A percentile compares a stretch with the other conserved stretches of the same genome.
Evolutionary conservation across 2,329 filamentous ascomycete genomes (phyloP).

Genomic region (Lizonia empirigonia): DNA sequence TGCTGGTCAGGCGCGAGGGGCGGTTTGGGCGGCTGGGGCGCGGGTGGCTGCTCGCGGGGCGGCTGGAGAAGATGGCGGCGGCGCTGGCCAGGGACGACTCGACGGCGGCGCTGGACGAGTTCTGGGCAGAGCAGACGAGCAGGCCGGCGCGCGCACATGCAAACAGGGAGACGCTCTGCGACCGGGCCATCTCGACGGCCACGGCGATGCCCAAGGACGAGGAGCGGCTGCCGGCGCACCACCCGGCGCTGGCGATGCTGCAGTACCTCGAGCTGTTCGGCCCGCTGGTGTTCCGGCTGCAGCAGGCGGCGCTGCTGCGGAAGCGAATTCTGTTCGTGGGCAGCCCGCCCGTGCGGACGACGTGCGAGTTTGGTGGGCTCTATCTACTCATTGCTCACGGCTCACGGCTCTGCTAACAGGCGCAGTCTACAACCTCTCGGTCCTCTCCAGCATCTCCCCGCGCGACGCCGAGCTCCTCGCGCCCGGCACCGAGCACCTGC

Average conservation of each 20-base stretch:
- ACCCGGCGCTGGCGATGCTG: slow-evolving; percentile 84
- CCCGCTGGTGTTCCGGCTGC: slow-evolving; percentile 87
- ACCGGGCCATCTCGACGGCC: slow-evolving; percentile 52
- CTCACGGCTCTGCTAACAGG: slow-evolving; percentile 4
- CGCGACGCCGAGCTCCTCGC: slow-evolving; percentile 74
- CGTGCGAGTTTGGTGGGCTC: slow-evolving; percentile 82
- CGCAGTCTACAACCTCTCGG: slow-evolving; percentile 89
- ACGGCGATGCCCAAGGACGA: slow-evolving; percentile 52
- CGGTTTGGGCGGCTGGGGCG: slow-evolving; percentile 79
- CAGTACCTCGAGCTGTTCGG: slow-evolving; percentile 82
- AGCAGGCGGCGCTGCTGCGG: slow-evolving; percentile 82
- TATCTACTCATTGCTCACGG: not conserved
- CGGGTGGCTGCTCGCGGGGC: slow-evolving; percentile 84
- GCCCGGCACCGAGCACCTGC: slow-evolving; percentile 63
- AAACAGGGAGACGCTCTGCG: slow-evolving; percentile 16
- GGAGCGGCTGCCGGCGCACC: slow-evolving; percentile 74
- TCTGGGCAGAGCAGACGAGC: slow-evolving; percentile 70
- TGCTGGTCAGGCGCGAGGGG: slow-evolving; percentile 78
- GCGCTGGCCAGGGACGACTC: slow-evolving; percentile 66
- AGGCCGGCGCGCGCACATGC: not conserved
- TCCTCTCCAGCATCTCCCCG: slow-evolving; percentile 85
- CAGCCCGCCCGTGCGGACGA: slow-evolving; percentile 80
- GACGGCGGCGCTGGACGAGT: slow-evolving; percentile 71
- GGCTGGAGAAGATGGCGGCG: slow-evolving; percentile 72
- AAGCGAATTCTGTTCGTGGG: slow-evolving; percentile 88